Base-by-base conservation (phyloP, 768 basidiomycete genomes). In the Mycena filopes region DNA sequence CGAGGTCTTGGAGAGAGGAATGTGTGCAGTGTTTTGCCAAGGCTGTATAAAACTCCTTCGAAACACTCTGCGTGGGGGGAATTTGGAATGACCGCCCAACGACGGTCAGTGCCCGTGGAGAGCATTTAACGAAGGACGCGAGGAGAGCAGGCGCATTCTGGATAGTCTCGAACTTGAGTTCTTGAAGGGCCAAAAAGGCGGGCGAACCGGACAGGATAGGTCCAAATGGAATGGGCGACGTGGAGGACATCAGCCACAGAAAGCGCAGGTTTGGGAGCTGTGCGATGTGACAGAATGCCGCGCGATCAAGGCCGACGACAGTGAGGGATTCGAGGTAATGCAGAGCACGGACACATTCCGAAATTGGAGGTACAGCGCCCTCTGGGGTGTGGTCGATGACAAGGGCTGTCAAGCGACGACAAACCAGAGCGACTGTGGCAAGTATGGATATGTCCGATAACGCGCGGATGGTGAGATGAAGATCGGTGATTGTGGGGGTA, bases 201-300 rank as follows among this genome's bases (percentile, higher is more conserved):
- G 29, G 42, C 10, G 36, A 18, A 9, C 33, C 26, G 29, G 42
- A 36, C 11, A 11, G 9, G 11, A 2, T 33, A 21, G 16, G n/a
- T 25, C 18, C 18, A 5, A 20, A 10, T 2, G 60, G 33, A 23
- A 10, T 23, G 26, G 20, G 8, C 21, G 36, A 10, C 16, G 2
- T 21, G 2, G 11, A 1, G n/a, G 58, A 50, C 53, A 46, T 62
- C 18, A 62, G 36, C 60, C 51, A 62, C 5, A 62, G 36, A 47
- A 15, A 55, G 18, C n/a, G 60, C 2, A 54, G 45, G 1, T n/a
- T 18, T 1, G 60, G 60, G 20, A 54, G 33, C 28, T 11, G 51
- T 23, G 51, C 31, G n/a, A 62, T 46, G 23, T 62, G 60, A 45
- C 42, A 28, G 16, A 54, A 5, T 7, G 60, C 60, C 3, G 26